A percentile compares a stretch with the other conserved stretches of the same genome.
These are phyloP conservation scores for Echinochloa phyllopogon DNA, from an alignment of 176 grass and related monocot genomes.

Conservation along the genomic window DNA sequence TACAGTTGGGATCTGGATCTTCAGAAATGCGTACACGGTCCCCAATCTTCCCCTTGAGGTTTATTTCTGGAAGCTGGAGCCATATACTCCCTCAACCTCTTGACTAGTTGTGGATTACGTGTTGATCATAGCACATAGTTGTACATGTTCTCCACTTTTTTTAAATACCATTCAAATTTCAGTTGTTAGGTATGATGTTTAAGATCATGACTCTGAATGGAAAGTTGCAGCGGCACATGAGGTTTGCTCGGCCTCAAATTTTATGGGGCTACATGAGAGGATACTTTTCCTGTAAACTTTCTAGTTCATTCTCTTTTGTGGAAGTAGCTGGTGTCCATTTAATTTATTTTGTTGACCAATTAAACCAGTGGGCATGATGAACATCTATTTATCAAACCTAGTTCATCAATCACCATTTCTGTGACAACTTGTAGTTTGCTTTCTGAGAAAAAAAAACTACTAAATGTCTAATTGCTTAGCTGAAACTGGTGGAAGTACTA, in stretches of 20 bases:
- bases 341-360: neutral
- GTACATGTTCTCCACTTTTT: conserved; percentile 1
- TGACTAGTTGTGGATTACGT: neutral
- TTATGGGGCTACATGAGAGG: neutral
- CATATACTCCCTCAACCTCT: neutral
- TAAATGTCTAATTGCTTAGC: conserved; percentile 16
- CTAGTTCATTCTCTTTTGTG: neutral
- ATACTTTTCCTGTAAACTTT: neutral
- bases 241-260: neutral
- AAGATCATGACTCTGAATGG: neutral
- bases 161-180: conserved; percentile 13
- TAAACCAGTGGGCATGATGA: neutral
- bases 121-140: neutral
- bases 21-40: conserved; percentile 22
- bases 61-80: neutral
- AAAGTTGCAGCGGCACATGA: neutral
- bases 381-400: neutral
- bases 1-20: conserved; percentile 4
- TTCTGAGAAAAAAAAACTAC: neutral
- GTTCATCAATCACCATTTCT: neutral
- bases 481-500: neutral
- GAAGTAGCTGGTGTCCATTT: neutral
- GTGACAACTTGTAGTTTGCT: neutral
- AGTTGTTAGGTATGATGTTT: neutral
- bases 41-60: neutral